These are phyloP conservation scores for Penicillium sp. DNA, from an alignment of 2,329 filamentous ascomycete genomes.

Conservation along the genomic window DNA sequence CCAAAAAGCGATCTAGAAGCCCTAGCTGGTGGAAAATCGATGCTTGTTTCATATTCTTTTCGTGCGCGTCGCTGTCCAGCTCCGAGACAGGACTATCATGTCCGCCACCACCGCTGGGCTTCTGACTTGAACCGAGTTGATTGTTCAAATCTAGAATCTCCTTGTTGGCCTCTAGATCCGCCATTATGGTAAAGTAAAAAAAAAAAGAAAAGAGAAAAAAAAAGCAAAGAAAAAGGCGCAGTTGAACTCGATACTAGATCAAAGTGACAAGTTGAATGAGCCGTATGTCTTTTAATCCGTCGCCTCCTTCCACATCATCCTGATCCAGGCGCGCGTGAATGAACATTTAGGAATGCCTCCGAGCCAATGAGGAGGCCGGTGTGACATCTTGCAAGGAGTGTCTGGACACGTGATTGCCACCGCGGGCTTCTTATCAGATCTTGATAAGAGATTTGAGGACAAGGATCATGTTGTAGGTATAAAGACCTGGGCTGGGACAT, in stretches of 20 bases:
- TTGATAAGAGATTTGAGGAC: too few species aligned
- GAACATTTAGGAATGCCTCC: neutral
- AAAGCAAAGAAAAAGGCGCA: too few species aligned
- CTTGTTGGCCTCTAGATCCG: constrained; percentile 10
- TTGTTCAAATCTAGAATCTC: constrained; percentile 5
- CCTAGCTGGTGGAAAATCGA: constrained; percentile 47
- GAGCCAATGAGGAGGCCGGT: constrained; percentile 3
- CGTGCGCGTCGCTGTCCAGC: neutral
- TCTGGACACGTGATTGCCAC: neutral
- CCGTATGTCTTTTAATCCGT: neutral
- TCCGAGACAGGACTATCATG: constrained; percentile 1
- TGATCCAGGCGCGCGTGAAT: neutral
- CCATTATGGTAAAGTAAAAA: neutral
- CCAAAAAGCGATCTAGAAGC: constrained; percentile 58
- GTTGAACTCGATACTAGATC: too few species aligned
- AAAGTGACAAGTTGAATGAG: too few species aligned
- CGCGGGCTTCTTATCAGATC: neutral
- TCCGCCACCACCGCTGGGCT: constrained; percentile 1
- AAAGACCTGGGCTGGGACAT: too few species aligned
- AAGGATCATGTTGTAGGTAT: too few species aligned
- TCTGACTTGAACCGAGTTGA: neutral
- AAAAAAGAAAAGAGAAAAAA: too few species aligned
- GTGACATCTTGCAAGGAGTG: constrained; percentile 5
- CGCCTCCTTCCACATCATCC: neutral
- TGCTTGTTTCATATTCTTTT: constrained; percentile 5